Base-by-base conservation (phyloP, 2,329 filamentous ascomycete species). In the Xylariales sp. region DNA sequence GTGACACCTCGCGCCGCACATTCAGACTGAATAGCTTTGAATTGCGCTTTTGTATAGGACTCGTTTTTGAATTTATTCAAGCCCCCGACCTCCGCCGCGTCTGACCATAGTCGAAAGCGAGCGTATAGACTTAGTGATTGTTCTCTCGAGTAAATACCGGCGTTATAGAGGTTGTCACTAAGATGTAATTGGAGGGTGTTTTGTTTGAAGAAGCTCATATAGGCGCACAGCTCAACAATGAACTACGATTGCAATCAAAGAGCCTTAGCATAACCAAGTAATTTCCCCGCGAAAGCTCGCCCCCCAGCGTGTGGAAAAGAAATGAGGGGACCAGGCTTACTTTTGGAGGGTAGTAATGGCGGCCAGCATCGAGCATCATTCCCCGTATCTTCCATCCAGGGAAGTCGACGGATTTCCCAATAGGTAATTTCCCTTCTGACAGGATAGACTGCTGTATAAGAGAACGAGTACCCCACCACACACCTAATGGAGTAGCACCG, bases 161-260 rank as follows among this genome's bases (percentile, higher is more conserved):
- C 78, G 43, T 85, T 82, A 73, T 82, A 82, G 3, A 86, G 76
- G 70, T 88, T 89, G 73, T 89, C 87, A 67, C 83, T 87, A 3
- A 87, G 79, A 72, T 89, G 87, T 18, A 89, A 75, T 52, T 89
- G 87, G 60, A 89, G 85, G 0, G 83, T 83, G 69, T 87, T 88
- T 69, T 88, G 83, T 72, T 89, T 89, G 78, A 87, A 89, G 73
- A 86, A 89, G 34, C 86, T 88, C 69, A 87, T 83, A 75, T 88
- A 89, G 0, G 83, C 81, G 75, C 87, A 89, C 69, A 89, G 78
- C n/a, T 89, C 86, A 48, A 82, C 80, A 16, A 89, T 72, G 68
- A 87, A 89, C 14, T 77, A n/a, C 9, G n/a, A 8, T 58, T 66
- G 28, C 23, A 23, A 23, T 2, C 23, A 8, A 16, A 71, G 62